A percentile compares a stretch with the other conserved stretches of the same genome.
phyloP scores from a whole-genome alignment of 1,139 yeast genomes.

The Entelexis sorbosivorans region DNA sequence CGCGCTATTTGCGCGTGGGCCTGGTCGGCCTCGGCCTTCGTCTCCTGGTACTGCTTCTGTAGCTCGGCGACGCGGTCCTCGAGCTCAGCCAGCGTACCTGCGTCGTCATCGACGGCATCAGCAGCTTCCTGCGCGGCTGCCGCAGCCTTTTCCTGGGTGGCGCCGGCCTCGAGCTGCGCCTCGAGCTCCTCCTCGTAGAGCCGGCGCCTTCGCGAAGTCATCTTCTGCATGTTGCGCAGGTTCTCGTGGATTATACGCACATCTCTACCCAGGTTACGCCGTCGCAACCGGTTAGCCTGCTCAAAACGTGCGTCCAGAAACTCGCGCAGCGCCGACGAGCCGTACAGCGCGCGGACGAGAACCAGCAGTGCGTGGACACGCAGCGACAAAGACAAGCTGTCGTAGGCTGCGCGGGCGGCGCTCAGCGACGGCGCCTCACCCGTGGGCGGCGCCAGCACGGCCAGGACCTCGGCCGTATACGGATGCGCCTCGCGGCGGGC shows the following conservation, averaged over 20 bases:
- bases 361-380: slow-evolving; percentile 47
- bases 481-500: slow-evolving; percentile 46
- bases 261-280: slow-evolving; percentile 57
- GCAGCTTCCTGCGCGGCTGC: slow-evolving; percentile 2
- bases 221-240: slow-evolving; percentile 23
- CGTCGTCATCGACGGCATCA: background rate
- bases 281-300: slow-evolving; percentile 48
- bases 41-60: slow-evolving; percentile 21
- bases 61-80: background rate
- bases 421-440: slow-evolving; percentile 34
- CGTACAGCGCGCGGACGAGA: slow-evolving; percentile 46
- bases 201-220: slow-evolving; percentile 1
- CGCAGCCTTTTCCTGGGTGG: slow-evolving; percentile 5
- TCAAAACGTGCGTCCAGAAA: slow-evolving; percentile 63
- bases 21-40: slow-evolving; percentile 29
- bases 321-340: slow-evolving; percentile 48
- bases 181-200: slow-evolving; percentile 1
- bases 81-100: slow-evolving; percentile 1
- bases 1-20: slow-evolving; percentile 29
- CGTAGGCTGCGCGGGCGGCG: slow-evolving; percentile 44
- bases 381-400: slow-evolving; percentile 39
- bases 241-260: slow-evolving; percentile 41
- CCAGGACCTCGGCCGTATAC: slow-evolving; percentile 36
- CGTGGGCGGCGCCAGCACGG: slow-evolving; percentile 48
- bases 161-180: background rate